A percentile compares a stretch with the other conserved stretches of the same genome.
These are phyloP conservation scores for Melaleuca quinquenervia DNA, from an alignment of 345 rosid species.

Conservation along the genomic window DNA sequence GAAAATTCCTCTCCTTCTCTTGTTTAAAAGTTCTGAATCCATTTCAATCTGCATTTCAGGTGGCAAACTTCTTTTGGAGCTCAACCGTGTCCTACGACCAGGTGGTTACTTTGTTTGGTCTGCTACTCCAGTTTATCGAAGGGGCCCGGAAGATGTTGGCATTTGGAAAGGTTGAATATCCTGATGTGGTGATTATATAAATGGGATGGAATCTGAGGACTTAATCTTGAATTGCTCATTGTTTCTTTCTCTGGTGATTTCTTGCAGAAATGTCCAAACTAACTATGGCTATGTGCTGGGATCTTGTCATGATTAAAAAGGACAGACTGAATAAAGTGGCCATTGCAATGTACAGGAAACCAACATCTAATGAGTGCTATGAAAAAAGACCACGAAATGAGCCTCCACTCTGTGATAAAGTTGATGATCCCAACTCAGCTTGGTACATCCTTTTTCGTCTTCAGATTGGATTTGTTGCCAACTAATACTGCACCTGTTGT, in stretches of 20 bases:
- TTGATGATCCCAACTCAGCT: slow-evolving; percentile 32
- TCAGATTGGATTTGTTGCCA: background rate
- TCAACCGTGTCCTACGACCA: slow-evolving; percentile 79
- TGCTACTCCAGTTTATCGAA: slow-evolving; percentile 87
- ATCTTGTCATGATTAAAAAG: slow-evolving; percentile 19
- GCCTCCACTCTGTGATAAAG: slow-evolving; percentile 26
- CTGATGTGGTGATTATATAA: background rate
- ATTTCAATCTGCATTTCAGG: slow-evolving; percentile 32
- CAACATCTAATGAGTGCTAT: slow-evolving; percentile 28
- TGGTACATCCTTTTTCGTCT: slow-evolving; percentile 8
- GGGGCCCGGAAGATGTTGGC: slow-evolving; percentile 59
- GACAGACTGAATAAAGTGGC: slow-evolving; percentile 28
- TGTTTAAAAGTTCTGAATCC: background rate
- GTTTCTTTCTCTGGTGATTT: background rate
- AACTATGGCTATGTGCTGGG: slow-evolving; percentile 38
- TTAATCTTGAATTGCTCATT: background rate
- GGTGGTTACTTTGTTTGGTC: slow-evolving; percentile 96
- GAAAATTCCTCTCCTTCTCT: background rate
- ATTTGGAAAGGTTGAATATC: slow-evolving; percentile 65
- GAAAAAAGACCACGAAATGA: slow-evolving; percentile 13
- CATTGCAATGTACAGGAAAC: slow-evolving; percentile 25
- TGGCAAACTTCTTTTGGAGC: slow-evolving; percentile 81
- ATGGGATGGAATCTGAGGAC: background rate
- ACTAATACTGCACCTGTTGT: background rate
- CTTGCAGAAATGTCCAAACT: slow-evolving; percentile 25